Evolutionary conservation across 2,329 filamentous ascomycete species (phyloP).

Genomic region (Akanthomyces uredinophilus): DNA sequence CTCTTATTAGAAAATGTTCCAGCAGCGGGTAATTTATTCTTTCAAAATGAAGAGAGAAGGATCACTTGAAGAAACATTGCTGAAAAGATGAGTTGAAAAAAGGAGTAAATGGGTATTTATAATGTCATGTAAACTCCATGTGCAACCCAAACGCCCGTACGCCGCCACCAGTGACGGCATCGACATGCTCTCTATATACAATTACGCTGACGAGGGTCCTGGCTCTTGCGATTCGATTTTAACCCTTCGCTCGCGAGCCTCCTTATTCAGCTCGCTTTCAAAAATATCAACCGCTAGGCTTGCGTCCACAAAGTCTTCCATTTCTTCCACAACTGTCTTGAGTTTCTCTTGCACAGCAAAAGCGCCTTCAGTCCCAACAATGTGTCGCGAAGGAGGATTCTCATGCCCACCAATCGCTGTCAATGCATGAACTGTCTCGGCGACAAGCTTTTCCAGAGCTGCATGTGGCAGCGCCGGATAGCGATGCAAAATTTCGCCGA

Average conservation of each 20-base stretch:
- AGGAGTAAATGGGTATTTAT: conserved; percentile 4
- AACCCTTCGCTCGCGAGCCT: conserved; percentile 40
- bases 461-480: conserved; percentile 68
- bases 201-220: conserved; percentile 25
- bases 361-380: conserved; percentile 86
- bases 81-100: background rate
- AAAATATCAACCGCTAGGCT: conserved; percentile 79
- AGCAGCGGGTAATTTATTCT: too few relatives aligned
- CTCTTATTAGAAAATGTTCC: too few relatives aligned
- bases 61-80: background rate
- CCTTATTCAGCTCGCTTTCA: conserved; percentile 49
- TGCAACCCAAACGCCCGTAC: background rate
- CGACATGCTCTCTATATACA: background rate
- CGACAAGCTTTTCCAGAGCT: conserved; percentile 68
- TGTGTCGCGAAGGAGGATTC: conserved; percentile 89
- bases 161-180: background rate
- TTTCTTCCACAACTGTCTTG: conserved; percentile 90
- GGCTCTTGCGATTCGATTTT: conserved; percentile 22
- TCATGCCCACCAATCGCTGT: conserved; percentile 92
- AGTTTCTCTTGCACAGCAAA: conserved; percentile 90
- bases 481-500: conserved; percentile 52
- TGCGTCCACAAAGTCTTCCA: conserved; percentile 92
- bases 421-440: conserved; percentile 86
- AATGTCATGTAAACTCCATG: background rate
- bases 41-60: background rate